Evolutionary conservation across 2,329 filamentous ascomycete species (phyloP).

Genomic region (Leptographium flavum): DNA sequence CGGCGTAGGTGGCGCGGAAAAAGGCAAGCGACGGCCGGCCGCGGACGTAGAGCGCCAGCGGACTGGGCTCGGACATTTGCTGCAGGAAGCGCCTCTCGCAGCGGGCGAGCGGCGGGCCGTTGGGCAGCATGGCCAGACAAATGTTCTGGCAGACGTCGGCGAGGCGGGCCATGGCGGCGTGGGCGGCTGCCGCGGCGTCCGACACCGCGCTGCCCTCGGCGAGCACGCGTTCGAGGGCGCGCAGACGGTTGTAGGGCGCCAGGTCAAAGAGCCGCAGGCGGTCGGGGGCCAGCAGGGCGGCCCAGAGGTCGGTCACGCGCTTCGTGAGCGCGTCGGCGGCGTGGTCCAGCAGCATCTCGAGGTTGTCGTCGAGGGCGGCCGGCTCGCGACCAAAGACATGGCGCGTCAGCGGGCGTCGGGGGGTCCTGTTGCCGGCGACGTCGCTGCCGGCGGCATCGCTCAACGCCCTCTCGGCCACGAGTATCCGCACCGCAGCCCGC

Average conservation of each 20-base stretch:
- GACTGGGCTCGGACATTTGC: no score
- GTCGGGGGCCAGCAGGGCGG: neutral
- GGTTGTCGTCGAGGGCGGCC: conserved; percentile 35
- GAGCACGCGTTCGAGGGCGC: neutral
- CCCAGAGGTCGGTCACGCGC: conserved; percentile 20
- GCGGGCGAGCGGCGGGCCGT: no score
- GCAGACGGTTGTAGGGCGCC: neutral
- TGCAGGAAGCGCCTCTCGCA: no score
- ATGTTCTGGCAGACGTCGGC: neutral
- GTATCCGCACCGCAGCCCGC: conserved; percentile 38
- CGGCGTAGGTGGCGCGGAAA: no score
- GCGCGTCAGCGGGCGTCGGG: neutral
- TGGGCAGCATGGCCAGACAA: neutral
- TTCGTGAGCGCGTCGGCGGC: conserved; percentile 38
- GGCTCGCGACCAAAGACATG: conserved; percentile 29
- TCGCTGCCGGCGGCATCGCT: conserved; percentile 19
- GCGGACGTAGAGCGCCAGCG: no score
- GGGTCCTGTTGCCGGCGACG: conserved; percentile 3
- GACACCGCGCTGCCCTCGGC: neutral
- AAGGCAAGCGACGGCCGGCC: no score
- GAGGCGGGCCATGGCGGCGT: neutral
- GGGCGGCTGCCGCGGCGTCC: neutral
- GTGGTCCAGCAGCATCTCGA: conserved; percentile 33
- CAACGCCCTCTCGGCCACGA: conserved; percentile 49
- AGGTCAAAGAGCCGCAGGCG: neutral